These are phyloP conservation scores for Prunus campanulata DNA, from an alignment of 306 rosid genomes.

Conservation along the genomic window DNA sequence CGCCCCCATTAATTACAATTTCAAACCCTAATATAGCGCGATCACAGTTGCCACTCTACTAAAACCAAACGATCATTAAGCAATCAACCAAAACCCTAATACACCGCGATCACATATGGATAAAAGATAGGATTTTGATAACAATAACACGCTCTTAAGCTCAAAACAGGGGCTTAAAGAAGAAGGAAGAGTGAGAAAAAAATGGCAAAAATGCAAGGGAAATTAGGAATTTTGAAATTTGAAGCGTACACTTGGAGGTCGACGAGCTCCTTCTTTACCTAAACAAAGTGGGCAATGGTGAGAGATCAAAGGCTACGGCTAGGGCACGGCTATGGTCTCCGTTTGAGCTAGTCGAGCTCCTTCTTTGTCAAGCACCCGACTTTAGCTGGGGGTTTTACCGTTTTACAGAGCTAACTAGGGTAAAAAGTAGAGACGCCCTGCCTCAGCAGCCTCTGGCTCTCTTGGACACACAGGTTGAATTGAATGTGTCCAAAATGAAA, in stretches of 20 bases:
- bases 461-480: slow-evolving; percentile 2
- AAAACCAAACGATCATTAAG: slow-evolving; percentile 12
- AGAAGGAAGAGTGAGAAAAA: background rate
- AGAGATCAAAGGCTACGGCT: background rate
- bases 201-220: background rate
- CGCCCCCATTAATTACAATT: background rate
- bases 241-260: background rate
- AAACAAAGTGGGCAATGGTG: background rate
- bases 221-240: background rate
- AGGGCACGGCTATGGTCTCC: slow-evolving; percentile 1
- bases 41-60: slow-evolving; percentile 14
- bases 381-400: background rate
- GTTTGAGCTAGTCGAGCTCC: background rate
- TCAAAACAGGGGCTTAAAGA: background rate
- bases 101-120: background rate
- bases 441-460: background rate
- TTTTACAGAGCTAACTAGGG: background rate
- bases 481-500: background rate
- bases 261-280: background rate
- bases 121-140: background rate
- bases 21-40: slow-evolving; percentile 2
- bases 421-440: background rate
- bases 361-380: background rate
- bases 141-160: background rate
- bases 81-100: slow-evolving; percentile 17